Conservation (phyloP, 2,329 filamentous ascomycete genomes). For the Raffaelea albimanens region DNA sequence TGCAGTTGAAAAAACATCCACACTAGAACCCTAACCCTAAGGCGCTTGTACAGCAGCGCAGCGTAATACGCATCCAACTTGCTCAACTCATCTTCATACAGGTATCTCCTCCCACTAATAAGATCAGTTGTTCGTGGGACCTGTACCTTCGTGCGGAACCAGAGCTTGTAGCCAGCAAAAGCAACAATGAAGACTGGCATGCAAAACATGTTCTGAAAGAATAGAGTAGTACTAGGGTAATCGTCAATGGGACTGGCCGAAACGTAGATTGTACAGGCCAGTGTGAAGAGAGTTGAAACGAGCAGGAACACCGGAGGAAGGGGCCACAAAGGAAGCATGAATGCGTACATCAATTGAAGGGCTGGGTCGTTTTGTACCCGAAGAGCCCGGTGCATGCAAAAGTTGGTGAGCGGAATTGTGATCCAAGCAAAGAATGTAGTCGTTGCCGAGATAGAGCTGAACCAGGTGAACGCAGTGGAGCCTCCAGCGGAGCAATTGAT, state of each 20-base stretch:
- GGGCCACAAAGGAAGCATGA: constrained; percentile 7
- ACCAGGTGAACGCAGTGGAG: constrained; percentile 8
- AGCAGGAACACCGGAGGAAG: constrained; percentile 6
- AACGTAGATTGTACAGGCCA: constrained; percentile 8
- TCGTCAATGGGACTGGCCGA: constrained; percentile 8
- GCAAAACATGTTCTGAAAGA: constrained; percentile 11
- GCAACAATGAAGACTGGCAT: constrained; percentile 7
- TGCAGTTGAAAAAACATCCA: too few relatives aligned
- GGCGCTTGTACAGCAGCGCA: too few relatives aligned
- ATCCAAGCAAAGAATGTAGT: constrained; percentile 11
- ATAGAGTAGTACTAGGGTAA: constrained; percentile 2
- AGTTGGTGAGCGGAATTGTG: constrained; percentile 10
- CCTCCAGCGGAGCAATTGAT: constrained; percentile 9
- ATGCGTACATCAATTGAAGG: constrained; percentile 6
- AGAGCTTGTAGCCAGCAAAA: constrained; percentile 9
- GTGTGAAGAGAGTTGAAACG: constrained; percentile 4
- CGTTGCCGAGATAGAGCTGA: constrained; percentile 10
- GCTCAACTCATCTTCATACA: constrained; percentile 6
- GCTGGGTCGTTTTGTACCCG: constrained; percentile 8
- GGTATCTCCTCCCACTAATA: constrained; percentile 7
- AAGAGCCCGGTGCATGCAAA: constrained; percentile 9
- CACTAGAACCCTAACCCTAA: too few relatives aligned
- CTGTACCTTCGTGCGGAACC: constrained; percentile 9
- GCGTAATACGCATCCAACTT: constrained; percentile 9
- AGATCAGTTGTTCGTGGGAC: constrained; percentile 8